These are phyloP conservation scores for Umbilicaria muhlenbergii DNA, from an alignment of 495 filamentous ascomycete genomes.

Conservation along the genomic window DNA sequence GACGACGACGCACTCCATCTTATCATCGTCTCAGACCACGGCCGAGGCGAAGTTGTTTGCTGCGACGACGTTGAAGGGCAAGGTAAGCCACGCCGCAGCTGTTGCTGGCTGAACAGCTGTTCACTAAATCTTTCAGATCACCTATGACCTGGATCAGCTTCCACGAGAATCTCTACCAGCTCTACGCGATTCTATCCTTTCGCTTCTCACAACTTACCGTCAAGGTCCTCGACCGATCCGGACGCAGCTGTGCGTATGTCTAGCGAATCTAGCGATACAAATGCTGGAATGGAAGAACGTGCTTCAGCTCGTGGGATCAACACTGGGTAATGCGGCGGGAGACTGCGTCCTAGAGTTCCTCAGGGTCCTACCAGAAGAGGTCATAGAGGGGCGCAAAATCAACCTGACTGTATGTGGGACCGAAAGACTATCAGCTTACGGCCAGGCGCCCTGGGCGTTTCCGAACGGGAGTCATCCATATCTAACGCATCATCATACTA, in stretches of 20 bases:
- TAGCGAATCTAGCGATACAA: constrained; percentile 88
- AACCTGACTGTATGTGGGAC: constrained; percentile 84
- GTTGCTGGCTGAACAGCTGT: constrained; percentile 3
- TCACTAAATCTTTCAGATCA: constrained; percentile 42
- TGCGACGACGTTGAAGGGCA: constrained; percentile 92
- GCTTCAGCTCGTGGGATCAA: constrained; percentile 57
- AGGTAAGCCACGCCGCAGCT: constrained; percentile 42
- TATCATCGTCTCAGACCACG: constrained; percentile 58
- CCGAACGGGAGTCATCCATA: constrained; percentile 16
- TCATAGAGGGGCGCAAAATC: constrained; percentile 97
- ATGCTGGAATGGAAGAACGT: constrained; percentile 96
- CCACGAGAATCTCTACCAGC: constrained; percentile 54
- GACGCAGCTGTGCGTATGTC: constrained; percentile 86
- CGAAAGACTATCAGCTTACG: constrained; percentile 32
- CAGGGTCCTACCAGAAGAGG: constrained; percentile 92
- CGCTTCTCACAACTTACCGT: constrained; percentile 60
- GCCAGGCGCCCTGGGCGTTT: constrained; percentile 18
- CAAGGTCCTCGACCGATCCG: constrained; percentile 79
- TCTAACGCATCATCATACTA: constrained; percentile 30
- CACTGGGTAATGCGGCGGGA: constrained; percentile 60
- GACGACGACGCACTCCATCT: constrained; percentile 68
- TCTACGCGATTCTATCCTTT: constrained; percentile 69
- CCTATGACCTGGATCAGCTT: constrained; percentile 75
- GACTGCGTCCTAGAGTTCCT: constrained; percentile 90
- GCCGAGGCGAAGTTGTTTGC: constrained; percentile 86